Base-by-base conservation (phyloP, 179 eudicot genomes). In the Beta corolliflora region DNA sequence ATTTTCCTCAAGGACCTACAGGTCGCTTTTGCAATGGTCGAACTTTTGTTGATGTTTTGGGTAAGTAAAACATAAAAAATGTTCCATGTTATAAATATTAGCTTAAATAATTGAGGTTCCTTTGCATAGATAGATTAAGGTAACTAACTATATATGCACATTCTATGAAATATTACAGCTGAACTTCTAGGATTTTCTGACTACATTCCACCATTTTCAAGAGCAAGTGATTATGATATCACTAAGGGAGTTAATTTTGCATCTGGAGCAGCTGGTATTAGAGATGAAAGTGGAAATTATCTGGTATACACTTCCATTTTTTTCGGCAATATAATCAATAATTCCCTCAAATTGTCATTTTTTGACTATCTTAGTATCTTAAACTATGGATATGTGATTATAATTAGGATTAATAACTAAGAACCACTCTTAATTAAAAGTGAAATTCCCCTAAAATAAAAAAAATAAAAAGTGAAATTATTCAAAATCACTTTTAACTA, bases 11-110 rank as follows among this genome's bases (percentile, higher is more conserved):
- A 55, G 98, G 93, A 0, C 73, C 87, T 63, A 93, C 91, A 2
- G 97, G 97, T 7, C 94, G 97, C 2, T 93, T 92, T 71, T 88
- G 91, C 18, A 93, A 93, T 71, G 97, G 94, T 46, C 94, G 86
- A 21, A 92, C 93, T 69, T 85, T 85, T 21, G 93, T 89, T 25
- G 98, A 93, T 66, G 84, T 80, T 18, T 73, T 93, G 53, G 92
- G 97, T 92, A 76, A 23, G 75, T 59, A 0, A 2, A 23, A 63
- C 23, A 7, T 48, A 48, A 1, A 36, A 2, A 36, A 3, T 36
- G 41, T 3, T 36, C 3, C 41, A 36, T 36, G 41, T 36, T 36
- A 36, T 36, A 36, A 36, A 31, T 31, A 31, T 31, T 31, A 31
- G 36, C 36, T 31, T 31, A 31, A 1, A 36, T 36, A 36, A 3